These are phyloP conservation scores for Botrytis tulipae DNA, from an alignment of 2,329 filamentous ascomycete genomes.

Conservation along the genomic window DNA sequence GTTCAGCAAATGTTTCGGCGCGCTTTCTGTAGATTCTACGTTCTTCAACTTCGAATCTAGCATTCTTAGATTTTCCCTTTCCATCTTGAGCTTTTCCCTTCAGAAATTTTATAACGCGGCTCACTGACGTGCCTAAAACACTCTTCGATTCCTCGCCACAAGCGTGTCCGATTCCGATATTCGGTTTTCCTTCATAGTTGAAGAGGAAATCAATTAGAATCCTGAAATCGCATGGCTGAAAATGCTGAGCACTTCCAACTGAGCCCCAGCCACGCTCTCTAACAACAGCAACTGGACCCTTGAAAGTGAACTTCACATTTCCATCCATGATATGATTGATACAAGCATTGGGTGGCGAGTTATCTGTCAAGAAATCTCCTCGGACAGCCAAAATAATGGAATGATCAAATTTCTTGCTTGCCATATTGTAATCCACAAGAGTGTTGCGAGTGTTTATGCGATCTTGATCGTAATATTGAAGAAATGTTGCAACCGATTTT, in stretches of 20 bases:
- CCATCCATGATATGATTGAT: neutral
- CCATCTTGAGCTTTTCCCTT: neutral
- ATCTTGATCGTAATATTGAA: slow-evolving; percentile 9
- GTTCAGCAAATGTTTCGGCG: neutral
- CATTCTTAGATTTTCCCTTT: neutral
- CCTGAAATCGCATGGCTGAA: neutral
- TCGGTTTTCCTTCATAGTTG: neutral
- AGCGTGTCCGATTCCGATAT: neutral
- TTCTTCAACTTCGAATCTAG: neutral
- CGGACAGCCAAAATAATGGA: neutral
- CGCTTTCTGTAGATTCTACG: neutral
- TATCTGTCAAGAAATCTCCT: neutral
- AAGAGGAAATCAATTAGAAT: slow-evolving; percentile 7
- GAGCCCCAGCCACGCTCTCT: neutral
- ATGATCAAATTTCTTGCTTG: slow-evolving; percentile 12
- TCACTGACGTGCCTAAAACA: neutral
- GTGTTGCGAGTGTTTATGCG: neutral
- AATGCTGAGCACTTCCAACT: neutral
- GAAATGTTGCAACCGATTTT: neutral
- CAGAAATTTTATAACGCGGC: neutral
- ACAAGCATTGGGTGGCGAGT: neutral
- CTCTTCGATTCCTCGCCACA: neutral
- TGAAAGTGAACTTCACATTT: neutral
- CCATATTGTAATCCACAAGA: slow-evolving; percentile 2
- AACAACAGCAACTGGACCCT: slow-evolving; percentile 1